A percentile compares a stretch with the other conserved stretches of the same genome.
phyloP scores from a whole-genome alignment of 441 rosid genomes.

The Viola pubescens region DNA sequence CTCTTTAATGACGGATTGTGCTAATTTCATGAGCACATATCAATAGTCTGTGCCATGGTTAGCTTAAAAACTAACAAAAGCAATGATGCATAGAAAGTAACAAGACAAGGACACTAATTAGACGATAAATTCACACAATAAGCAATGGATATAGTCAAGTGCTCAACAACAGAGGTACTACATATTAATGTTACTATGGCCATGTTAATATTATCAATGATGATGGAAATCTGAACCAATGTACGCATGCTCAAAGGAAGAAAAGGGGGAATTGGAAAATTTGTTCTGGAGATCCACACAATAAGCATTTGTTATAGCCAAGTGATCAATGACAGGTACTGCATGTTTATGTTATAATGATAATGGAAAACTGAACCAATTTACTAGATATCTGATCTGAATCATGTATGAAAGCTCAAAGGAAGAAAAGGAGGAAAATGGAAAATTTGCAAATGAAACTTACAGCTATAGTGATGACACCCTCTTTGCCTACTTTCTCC shows the following conservation, averaged over 20 bases:
- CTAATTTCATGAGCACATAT: too few species aligned
- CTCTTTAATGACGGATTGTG: too few species aligned
- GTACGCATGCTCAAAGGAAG: too few species aligned
- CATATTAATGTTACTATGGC: neutral
- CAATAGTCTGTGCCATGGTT: too few species aligned
- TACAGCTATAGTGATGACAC: slow-evolving; percentile 67
- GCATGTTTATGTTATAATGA: too few species aligned
- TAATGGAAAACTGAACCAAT: neutral
- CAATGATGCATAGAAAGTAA: neutral
- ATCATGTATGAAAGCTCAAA: neutral
- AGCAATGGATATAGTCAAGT: neutral
- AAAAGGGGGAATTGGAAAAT: too few species aligned
- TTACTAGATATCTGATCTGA: neutral
- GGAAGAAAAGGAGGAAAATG: neutral
- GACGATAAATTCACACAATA: neutral
- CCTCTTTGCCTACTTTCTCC: slow-evolving; percentile 81
- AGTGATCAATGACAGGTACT: too few species aligned
- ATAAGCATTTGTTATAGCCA: too few species aligned
- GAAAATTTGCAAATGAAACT: slow-evolving; percentile 12
- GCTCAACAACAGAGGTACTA: neutral
- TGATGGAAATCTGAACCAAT: too few species aligned
- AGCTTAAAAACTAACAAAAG: neutral
- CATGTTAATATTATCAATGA: too few species aligned
- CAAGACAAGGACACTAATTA: neutral
- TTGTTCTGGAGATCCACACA: too few species aligned